These are phyloP conservation scores for Sonneratia caseolaris DNA, from an alignment of 345 rosid genomes.

Conservation along the genomic window DNA sequence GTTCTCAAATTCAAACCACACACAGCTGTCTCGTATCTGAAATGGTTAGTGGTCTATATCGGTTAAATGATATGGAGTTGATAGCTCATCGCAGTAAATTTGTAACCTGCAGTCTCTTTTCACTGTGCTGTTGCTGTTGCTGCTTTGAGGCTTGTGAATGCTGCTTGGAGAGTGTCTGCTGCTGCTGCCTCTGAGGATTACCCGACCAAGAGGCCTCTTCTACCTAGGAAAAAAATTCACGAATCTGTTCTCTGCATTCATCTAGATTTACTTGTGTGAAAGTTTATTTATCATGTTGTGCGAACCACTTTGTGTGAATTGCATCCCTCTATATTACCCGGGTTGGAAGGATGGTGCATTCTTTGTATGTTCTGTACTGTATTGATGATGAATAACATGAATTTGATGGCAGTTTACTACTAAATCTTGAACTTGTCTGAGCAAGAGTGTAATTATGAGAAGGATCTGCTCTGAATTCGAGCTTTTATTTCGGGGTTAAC, in stretches of 20 bases:
- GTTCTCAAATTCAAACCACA: background rate
- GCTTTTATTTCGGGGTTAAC: background rate
- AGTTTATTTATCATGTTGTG: background rate
- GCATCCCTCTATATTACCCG: background rate
- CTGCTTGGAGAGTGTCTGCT: slow-evolving; percentile 24
- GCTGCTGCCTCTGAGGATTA: slow-evolving; percentile 12
- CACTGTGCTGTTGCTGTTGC: slow-evolving; percentile 41
- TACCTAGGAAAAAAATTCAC: too few relatives aligned
- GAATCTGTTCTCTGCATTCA: too few relatives aligned
- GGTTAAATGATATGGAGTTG: too few relatives aligned
- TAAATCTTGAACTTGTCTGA: too few relatives aligned
- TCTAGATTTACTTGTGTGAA: background rate
- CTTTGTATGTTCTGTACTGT: too few relatives aligned
- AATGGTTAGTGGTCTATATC: background rate
- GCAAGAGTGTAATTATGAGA: too few relatives aligned
- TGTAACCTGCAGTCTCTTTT: slow-evolving; percentile 23
- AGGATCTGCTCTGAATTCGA: background rate
- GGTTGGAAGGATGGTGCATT: background rate
- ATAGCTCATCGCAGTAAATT: background rate
- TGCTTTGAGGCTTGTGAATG: slow-evolving; percentile 29
- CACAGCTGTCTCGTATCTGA: background rate
- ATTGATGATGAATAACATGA: too few relatives aligned
- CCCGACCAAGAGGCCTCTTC: too few relatives aligned
- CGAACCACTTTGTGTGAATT: background rate
- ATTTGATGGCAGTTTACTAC: too few relatives aligned